Evolutionary conservation across 2,329 filamentous ascomycete species (phyloP), one percentile per base, ranked within the genome.

Genomic region (Exophiala sideris): DNA sequence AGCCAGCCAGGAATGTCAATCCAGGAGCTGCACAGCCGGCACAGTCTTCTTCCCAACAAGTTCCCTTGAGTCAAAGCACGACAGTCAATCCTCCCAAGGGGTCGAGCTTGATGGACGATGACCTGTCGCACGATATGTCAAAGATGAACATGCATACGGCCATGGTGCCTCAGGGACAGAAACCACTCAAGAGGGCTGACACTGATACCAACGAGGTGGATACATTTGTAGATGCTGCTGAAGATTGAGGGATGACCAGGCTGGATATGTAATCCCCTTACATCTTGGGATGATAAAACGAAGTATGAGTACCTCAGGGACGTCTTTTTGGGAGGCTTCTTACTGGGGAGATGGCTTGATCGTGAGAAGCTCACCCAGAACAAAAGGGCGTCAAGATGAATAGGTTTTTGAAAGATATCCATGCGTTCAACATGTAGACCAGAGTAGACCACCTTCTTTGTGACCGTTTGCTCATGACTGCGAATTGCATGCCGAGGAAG

Each of bases 211-310:
- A 67, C 14, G 68, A 71, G 33, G 62, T 70, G 38, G 71, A 76
- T 46, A 63, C 70, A 38, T 76, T 76, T 59, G 72, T 76, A 40
- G 74, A 76, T 64, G 74, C 24, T 5, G 24, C 74, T 36, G 55
- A 67, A 57, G 66, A 54, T 33, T 61, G 54, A 61, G 32, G 20
- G n/a, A 20, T 8, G 16, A 11, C 14, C 14, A 52, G 41, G 35
- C 18, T 35, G n/a, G 6, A 12, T 66, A 20, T 73, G 74, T 32
- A 16, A 18, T n/a, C 5, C 39, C 8, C 10, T 11, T n/a, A 5
- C 14, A 29, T 18, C 35, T 21, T 18, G 40, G 9, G 40, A 42
- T 42, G n/a, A n/a, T 38, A 16, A 38, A 49, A 42, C 45, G 21
- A 20, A 34, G 33, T 20, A 35, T 45, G 35, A 11, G 16, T 39